These are phyloP conservation scores for Vicia sativa DNA, from an alignment of 306 rosid species.

Conservation along the genomic window DNA sequence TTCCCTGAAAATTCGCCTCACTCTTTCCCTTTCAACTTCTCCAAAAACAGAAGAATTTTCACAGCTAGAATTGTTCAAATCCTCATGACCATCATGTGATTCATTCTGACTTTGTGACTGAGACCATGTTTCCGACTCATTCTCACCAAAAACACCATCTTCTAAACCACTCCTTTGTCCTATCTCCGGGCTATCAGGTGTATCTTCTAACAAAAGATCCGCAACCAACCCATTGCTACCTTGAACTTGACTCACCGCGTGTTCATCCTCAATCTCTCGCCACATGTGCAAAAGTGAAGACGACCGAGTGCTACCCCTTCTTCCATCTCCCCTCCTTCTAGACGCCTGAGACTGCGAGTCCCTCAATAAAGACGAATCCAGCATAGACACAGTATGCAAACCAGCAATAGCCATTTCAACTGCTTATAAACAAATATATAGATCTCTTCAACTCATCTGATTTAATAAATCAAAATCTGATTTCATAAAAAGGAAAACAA, in stretches of 20 bases:
- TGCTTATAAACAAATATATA: constrained; percentile 30
- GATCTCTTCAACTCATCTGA: constrained; percentile 53
- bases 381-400: constrained; percentile 75
- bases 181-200: constrained; percentile 45
- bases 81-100: constrained; percentile 60
- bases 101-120: constrained; percentile 61
- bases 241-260: constrained; percentile 60
- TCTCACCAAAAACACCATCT: constrained; percentile 54
- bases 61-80: constrained; percentile 57
- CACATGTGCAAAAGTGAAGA: constrained; percentile 79
- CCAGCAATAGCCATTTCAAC: constrained; percentile 92
- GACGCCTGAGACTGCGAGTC: constrained; percentile 75
- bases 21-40: constrained; percentile 91
- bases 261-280: constrained; percentile 91
- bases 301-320: constrained; percentile 62
- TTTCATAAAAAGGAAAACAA: constrained; percentile 36
- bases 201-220: constrained; percentile 45
- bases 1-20: constrained; percentile 83
- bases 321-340: constrained; percentile 58
- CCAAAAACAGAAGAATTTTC: constrained; percentile 74
- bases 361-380: constrained; percentile 74
- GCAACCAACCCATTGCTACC: constrained; percentile 51
- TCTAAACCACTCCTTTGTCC: constrained; percentile 49
- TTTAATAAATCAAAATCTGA: constrained; percentile 50
- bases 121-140: constrained; percentile 66